Base-by-base conservation (phyloP, 352 stramenopile genomes). In the Phytophthora constricta region DNA sequence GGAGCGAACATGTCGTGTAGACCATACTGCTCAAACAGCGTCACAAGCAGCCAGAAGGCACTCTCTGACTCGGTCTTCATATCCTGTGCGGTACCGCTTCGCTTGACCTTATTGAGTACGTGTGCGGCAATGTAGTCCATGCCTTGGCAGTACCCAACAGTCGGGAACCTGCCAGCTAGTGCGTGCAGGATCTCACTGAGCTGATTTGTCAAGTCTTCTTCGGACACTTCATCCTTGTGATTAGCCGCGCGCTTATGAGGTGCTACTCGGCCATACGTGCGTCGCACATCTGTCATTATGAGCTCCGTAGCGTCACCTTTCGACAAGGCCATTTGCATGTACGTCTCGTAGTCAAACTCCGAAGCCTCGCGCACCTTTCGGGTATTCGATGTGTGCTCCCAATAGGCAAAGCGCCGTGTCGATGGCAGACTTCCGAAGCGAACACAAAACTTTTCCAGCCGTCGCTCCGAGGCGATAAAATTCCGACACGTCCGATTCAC, bases 91-190 rank as follows among this genome's bases (percentile, higher is more conserved):
- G 26, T 47, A 10, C 65, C 84, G 45, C 79, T 84, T 50, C 84
- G 89, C 73, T 93, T 96, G 19, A 94, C 86, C 23, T 92, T 83
- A 59, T 95, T 83, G 11, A 96, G 67, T 10, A 96, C 68, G 22
- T 94, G 84, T 14, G 87, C 88, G 14, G 85, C 83, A 57, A 96
- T 91, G 62, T 96, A 96, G 53, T 96, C 88, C 86, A 96, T 95
- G 28, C 88, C 88, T 65, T 96, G 88, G 56, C 88, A 96, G 60
- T 96, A 96, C 5, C 88, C 88, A 9, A 96, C 88, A 23, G 89
- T 81, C 16, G 88, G 88, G 62, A 93, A 96, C 22, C 86, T 84
- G 8, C 86, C 82, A 1, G 86, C 78, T 13, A 96, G 58, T 4
- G 88, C 88, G 43, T 94, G 88, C n/a, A 96, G 63, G 66, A 96